Evolutionary conservation across 208 protist genomes (phyloP).

Genomic region (Trypanosoma rangeli): DNA sequence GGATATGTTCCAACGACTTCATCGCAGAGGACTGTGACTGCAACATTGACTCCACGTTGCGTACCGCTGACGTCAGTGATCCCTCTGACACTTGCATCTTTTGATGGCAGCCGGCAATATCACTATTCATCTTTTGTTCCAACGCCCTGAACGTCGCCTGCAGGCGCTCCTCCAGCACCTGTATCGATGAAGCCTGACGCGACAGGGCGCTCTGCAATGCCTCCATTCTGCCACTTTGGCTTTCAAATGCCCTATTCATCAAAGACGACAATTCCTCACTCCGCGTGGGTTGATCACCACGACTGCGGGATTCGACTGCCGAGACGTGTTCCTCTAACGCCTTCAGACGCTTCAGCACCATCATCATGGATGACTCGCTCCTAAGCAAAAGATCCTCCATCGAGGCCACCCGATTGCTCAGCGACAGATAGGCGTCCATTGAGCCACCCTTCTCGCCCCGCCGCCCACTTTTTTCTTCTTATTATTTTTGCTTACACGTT

Average conservation of each 20-base stretch:
- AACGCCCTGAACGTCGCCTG: conserved; percentile 43
- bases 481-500: neutral
- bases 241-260: conserved; percentile 24
- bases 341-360: conserved; percentile 66
- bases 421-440: conserved; percentile 32
- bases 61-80: conserved; percentile 47
- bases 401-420: conserved; percentile 66
- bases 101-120: conserved; percentile 48
- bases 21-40: conserved; percentile 39
- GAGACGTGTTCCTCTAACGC: conserved; percentile 74
- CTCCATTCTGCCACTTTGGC: conserved; percentile 50
- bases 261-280: conserved; percentile 19
- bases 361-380: conserved; percentile 62
- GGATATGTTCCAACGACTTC: conserved; percentile 54
- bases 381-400: conserved; percentile 81
- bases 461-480: neutral
- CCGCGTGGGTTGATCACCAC: conserved; percentile 50
- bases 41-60: conserved; percentile 44
- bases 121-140: conserved; percentile 66
- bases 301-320: conserved; percentile 42
- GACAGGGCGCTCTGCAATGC: conserved; percentile 59
- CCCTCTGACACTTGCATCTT: conserved; percentile 51
- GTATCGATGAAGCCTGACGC: conserved; percentile 38
- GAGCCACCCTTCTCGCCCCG: neutral
- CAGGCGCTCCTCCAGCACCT: conserved; percentile 53